Conservation (phyloP, 1,284 basidiomycete genomes). For the Ganoderma meredithae region DNA sequence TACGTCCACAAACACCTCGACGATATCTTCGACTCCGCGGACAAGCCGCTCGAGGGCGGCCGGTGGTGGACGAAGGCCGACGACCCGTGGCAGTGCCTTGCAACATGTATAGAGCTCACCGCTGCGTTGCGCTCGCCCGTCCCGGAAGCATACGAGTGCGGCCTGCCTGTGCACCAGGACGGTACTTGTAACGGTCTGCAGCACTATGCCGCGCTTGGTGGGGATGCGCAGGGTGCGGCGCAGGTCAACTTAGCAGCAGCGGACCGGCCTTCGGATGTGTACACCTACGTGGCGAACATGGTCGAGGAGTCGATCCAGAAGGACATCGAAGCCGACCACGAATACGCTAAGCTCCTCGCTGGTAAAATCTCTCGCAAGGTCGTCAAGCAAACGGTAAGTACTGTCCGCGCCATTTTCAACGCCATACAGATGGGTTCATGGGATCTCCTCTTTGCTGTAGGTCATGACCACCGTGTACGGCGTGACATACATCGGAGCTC, state of each 20-base stretch:
- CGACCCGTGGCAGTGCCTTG: constrained; percentile 98
- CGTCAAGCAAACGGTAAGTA: constrained; percentile 93
- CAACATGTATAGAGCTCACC: constrained; percentile 88
- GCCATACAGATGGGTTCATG: background rate
- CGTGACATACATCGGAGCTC: constrained; percentile 94
- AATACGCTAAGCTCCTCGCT: constrained; percentile 69
- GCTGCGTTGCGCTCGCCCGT: constrained; percentile 80
- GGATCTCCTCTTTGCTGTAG: constrained; percentile 40
- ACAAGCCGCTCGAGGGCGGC: constrained; percentile 81
- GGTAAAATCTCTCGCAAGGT: constrained; percentile 94
- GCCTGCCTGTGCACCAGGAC: constrained; percentile 96
- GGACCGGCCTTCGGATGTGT: constrained; percentile 94
- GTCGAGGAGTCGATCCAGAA: constrained; percentile 68
- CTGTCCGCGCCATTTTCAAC: background rate
- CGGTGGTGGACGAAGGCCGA: constrained; percentile 94
- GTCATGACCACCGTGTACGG: constrained; percentile 99
- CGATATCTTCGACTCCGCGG: constrained; percentile 86
- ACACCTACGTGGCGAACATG: constrained; percentile 91
- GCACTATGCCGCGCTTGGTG: constrained; percentile 98
- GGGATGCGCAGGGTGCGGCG: constrained; percentile 87
- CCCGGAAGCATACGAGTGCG: constrained; percentile 75
- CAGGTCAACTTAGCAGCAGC: constrained; percentile 94
- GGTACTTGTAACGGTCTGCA: constrained; percentile 99
- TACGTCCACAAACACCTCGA: constrained; percentile 82
- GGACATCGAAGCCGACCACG: constrained; percentile 56